phyloP scores from a whole-genome alignment of 2,329 filamentous ascomycete species.

The Apiospora pterosperma region DNA sequence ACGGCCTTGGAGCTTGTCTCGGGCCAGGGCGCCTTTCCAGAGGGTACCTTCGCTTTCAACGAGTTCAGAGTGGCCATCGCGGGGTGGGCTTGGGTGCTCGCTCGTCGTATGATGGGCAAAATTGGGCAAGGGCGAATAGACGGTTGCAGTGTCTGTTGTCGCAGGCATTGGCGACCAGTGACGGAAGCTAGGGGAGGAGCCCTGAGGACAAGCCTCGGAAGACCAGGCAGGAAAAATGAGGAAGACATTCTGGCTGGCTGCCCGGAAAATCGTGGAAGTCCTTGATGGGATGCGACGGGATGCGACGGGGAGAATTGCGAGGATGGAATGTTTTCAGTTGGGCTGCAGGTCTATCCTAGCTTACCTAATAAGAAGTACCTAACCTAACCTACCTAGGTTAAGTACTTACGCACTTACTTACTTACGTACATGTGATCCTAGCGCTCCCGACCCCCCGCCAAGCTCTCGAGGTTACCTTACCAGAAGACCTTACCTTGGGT shows the following conservation, averaged over 20 bases:
- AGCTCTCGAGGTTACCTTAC: too few species aligned
- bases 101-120: slow-evolving; percentile 37
- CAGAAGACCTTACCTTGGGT: too few species aligned
- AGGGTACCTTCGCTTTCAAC: neutral
- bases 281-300: neutral
- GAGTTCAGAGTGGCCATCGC: slow-evolving; percentile 8
- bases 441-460: too few species aligned
- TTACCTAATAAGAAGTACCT: too few species aligned
- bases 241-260: slow-evolving; percentile 14
- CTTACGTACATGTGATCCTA: too few species aligned
- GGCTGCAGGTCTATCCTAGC: too few species aligned
- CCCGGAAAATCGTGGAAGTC: neutral
- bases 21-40: slow-evolving; percentile 35
- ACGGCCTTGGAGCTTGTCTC: slow-evolving; percentile 71
- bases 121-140: slow-evolving; percentile 28
- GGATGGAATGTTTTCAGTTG: too few species aligned
- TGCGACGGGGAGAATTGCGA: neutral
- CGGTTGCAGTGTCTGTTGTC: slow-evolving; percentile 11
- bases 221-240: slow-evolving; percentile 37
- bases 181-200: slow-evolving; percentile 37
- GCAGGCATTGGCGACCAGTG: slow-evolving; percentile 47
- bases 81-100: slow-evolving; percentile 29
- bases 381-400: too few species aligned
- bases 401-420: too few species aligned
- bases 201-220: slow-evolving; percentile 38